Percentiles rank a stretch among this genome's conserved stretches.
Conservation (phyloP, 768 basidiomycete genomes). For the Mycena venus region DNA sequence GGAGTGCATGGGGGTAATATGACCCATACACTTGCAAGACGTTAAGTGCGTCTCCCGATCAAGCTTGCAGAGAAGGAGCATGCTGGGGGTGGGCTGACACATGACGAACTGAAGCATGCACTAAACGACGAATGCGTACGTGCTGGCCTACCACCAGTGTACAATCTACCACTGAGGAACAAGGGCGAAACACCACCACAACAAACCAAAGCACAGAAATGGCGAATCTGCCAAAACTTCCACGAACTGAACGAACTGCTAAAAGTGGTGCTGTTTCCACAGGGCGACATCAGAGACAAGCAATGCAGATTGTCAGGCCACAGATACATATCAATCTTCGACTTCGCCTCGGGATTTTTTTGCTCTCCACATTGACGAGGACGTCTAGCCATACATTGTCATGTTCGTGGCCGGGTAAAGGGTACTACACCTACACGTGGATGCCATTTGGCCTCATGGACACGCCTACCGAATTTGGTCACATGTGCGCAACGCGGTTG, state of each 20-base stretch:
- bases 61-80: conserved; percentile 54
- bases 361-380: conserved; percentile 33
- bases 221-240: conserved; percentile 58
- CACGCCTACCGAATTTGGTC: conserved; percentile 50
- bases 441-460: conserved; percentile 60
- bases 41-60: conserved; percentile 52
- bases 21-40: conserved; percentile 38
- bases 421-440: conserved; percentile 47
- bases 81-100: conserved; percentile 43
- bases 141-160: too few relatives aligned
- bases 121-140: too few relatives aligned
- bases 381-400: conserved; percentile 41
- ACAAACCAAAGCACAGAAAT: conserved; percentile 36
- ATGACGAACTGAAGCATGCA: conserved; percentile 49
- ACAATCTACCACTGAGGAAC: conserved; percentile 39
- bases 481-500: conserved; percentile 42
- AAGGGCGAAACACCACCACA: neutral
- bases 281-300: conserved; percentile 55
- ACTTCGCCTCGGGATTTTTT: conserved; percentile 57
- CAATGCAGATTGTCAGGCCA: conserved; percentile 53
- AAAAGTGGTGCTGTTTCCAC: conserved; percentile 44
- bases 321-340: conserved; percentile 48
- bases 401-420: conserved; percentile 55
- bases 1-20: conserved; percentile 49
- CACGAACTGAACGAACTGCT: conserved; percentile 47